Percentiles rank a stretch among this genome's conserved stretches.
phyloP scores from a whole-genome alignment of 2,329 filamentous ascomycete species.

The Xylaria sp. region DNA sequence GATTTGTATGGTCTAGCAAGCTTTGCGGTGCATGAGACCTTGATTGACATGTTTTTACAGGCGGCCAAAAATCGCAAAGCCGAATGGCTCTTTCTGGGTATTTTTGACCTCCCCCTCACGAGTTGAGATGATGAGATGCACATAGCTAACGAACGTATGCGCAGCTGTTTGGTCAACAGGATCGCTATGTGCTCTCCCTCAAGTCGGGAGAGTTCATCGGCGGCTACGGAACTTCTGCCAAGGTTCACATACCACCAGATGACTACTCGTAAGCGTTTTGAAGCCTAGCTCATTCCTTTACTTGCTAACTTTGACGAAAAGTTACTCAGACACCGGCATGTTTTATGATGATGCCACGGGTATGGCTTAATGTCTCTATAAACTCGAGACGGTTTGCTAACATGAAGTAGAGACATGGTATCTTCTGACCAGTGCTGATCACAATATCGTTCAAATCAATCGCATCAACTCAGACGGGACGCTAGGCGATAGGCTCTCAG shows the following conservation, averaged over 20 bases:
- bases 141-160: not conserved
- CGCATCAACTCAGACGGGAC: slow-evolving; percentile 51
- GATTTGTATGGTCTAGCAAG: too few relatives aligned
- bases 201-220: slow-evolving; percentile 48
- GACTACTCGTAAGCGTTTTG: slow-evolving; percentile 42
- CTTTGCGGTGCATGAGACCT: too few relatives aligned
- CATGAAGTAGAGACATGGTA: slow-evolving; percentile 50
- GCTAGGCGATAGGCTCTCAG: slow-evolving; percentile 48
- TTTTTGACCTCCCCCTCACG: not conserved
- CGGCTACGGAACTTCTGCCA: slow-evolving; percentile 48
- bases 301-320: slow-evolving; percentile 12
- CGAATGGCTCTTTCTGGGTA: slow-evolving; percentile 54
- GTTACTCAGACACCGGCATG: slow-evolving; percentile 55
- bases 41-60: too few relatives aligned
- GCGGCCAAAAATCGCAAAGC: slow-evolving; percentile 54
- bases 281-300: too few relatives aligned
- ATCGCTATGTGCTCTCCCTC: slow-evolving; percentile 53
- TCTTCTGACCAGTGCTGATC: slow-evolving; percentile 53
- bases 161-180: slow-evolving; percentile 54
- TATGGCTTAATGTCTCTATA: slow-evolving; percentile 11
- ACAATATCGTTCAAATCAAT: slow-evolving; percentile 55
- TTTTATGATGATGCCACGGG: slow-evolving; percentile 50
- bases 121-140: too few relatives aligned
- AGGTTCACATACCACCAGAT: slow-evolving; percentile 52
- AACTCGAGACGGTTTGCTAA: not conserved